phyloP scores from a whole-genome alignment of 306 rosid species.

The Citrullus amarus region DNA sequence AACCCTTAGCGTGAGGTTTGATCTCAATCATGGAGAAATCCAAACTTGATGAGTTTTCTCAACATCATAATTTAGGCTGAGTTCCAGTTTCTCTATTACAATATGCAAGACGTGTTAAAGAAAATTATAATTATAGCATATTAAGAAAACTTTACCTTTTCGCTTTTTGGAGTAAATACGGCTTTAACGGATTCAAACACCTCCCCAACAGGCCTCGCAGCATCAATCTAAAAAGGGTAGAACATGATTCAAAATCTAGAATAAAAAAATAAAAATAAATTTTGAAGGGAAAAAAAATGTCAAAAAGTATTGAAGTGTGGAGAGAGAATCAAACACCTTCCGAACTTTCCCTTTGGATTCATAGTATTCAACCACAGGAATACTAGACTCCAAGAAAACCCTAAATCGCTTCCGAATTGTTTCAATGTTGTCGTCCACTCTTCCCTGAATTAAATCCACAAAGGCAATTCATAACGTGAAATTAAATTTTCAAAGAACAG shows the following conservation, averaged over 20 bases:
- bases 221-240: conserved; percentile 48
- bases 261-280: background rate
- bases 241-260: background rate
- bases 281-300: background rate
- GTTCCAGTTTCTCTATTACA: background rate
- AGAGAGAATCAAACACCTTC: conserved; percentile 26
- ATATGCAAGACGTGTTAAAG: background rate
- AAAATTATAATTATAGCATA: background rate
- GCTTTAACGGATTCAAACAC: conserved; percentile 77
- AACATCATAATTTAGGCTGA: background rate
- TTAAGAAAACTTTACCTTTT: conserved; percentile 57
- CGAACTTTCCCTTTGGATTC: conserved; percentile 65
- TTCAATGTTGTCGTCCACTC: conserved; percentile 92
- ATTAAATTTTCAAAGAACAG: background rate
- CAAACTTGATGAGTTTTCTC: background rate
- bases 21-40: background rate
- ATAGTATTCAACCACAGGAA: conserved; percentile 70
- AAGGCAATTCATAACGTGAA: background rate
- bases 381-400: conserved; percentile 85
- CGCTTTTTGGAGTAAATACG: conserved; percentile 58
- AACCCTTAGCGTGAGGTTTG: background rate
- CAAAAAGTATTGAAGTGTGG: background rate
- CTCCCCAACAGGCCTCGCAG: conserved; percentile 69
- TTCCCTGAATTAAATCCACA: conserved; percentile 46
- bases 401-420: conserved; percentile 88